Evolutionary conservation across 176 grass and related monocot species (phyloP), one percentile per base, ranked within the genome.

Genomic region (Themeda triandra): DNA sequence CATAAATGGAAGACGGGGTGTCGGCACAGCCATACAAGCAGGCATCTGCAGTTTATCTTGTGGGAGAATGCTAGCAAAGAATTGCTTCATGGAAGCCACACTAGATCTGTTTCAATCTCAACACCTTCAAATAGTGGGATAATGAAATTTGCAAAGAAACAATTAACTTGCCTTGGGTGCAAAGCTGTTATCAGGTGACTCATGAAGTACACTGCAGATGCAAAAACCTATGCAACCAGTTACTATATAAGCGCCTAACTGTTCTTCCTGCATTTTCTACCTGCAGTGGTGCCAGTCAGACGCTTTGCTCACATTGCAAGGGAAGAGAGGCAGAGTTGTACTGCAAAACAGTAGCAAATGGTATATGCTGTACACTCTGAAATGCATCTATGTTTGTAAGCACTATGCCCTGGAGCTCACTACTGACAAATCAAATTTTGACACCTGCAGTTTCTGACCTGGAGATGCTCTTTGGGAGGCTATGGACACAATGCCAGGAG

Each of bases 401-500:
- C 24, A 42, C 32, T 77, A 63, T 41, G 6, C 28, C 11, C 25
- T 36, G 3, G 36, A 40, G 18, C 2, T 8, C 19, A 72, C 68
- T 69, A 59, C 45, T 41, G 73, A 71, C 73, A 42, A 49, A 73
- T 81, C 35, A 23, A 70, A 49, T 44, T 70, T 82, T 19, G 29
- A 63, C 35, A 70, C 17, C 49, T 54, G 69, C 82, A 95, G 95
- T 98, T 83, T 95, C 89, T 19, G 93, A 98, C 5, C 89, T 95
- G 42, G 96, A 98, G 87, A 85, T 86, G 80, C 85, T 98, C 53
- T 98, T 98, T 87, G 96, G 96, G 80, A 93, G 83, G 81, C 56
- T 98, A 75, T 98, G 96, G 96, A 98, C 96, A 4, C 96, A 98
- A 46, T 98, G 96, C 82, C 96, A 98, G 87, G 96, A 95, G 71